Percentiles rank a stretch among this genome's conserved stretches.
Evolutionary conservation across 1,284 basidiomycete species (phyloP).

Genomic region (Fereydounia khargensis): DNA sequence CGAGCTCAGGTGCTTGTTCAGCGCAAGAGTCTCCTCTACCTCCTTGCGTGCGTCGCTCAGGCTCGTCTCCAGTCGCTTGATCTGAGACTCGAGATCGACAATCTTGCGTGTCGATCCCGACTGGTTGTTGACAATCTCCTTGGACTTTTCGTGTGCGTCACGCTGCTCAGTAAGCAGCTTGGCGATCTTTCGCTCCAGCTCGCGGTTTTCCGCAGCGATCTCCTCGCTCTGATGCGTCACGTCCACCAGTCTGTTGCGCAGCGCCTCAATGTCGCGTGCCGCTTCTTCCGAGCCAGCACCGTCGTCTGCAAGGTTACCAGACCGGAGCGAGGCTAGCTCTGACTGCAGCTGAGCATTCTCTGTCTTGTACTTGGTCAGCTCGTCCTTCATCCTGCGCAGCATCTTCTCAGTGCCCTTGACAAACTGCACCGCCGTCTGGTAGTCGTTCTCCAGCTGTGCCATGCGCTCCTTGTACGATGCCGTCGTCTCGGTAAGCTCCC

Average conservation of each 20-base stretch:
- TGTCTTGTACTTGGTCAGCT: slow-evolving; percentile 54
- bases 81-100: slow-evolving; percentile 36
- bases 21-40: slow-evolving; percentile 34
- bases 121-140: slow-evolving; percentile 1
- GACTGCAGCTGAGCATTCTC: slow-evolving; percentile 52
- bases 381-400: slow-evolving; percentile 87
- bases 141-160: not conserved
- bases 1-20: slow-evolving; percentile 32
- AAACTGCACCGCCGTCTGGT: slow-evolving; percentile 80
- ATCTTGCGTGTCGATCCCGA: slow-evolving; percentile 18
- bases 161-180: slow-evolving; percentile 33
- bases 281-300: slow-evolving; percentile 34
- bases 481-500: slow-evolving; percentile 49
- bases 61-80: slow-evolving; percentile 23
- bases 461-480: slow-evolving; percentile 53
- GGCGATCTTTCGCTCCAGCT: slow-evolving; percentile 39
- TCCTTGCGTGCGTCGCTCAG: slow-evolving; percentile 28
- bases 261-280: slow-evolving; percentile 43
- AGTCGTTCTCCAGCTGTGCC: slow-evolving; percentile 84
- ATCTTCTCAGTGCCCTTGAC: slow-evolving; percentile 95
- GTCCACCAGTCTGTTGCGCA: slow-evolving; percentile 37
- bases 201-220: slow-evolving; percentile 45
- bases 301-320: slow-evolving; percentile 20
- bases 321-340: slow-evolving; percentile 16
- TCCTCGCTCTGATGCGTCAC: slow-evolving; percentile 47